Conservation (phyloP, 768 basidiomycete species). For the Boletus insuetus region DNA sequence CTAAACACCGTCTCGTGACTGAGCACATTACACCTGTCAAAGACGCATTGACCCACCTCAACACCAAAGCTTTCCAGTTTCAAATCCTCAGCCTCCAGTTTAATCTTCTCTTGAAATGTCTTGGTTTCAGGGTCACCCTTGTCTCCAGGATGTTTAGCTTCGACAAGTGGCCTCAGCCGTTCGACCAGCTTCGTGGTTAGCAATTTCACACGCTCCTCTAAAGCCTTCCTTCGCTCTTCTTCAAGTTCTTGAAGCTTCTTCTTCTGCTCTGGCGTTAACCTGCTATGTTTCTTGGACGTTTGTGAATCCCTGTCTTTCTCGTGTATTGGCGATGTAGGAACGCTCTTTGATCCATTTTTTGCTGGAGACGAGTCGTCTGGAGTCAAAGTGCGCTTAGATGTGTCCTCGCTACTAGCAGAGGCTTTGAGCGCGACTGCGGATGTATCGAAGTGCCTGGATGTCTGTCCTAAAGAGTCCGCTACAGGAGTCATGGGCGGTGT, state of each 20-base stretch:
- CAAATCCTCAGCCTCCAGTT: slow-evolving; percentile 86
- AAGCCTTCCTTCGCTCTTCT: slow-evolving; percentile 70
- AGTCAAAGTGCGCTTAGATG: slow-evolving; percentile 13
- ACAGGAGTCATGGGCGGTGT: slow-evolving; percentile 20
- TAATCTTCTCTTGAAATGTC: slow-evolving; percentile 74
- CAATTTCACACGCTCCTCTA: slow-evolving; percentile 72
- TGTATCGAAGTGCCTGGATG: slow-evolving; percentile 9
- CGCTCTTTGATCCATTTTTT: slow-evolving; percentile 22
- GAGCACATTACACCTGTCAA: slow-evolving; percentile 1
- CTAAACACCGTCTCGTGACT: slow-evolving; percentile 32
- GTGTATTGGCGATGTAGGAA: slow-evolving; percentile 24
- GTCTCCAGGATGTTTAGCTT: slow-evolving; percentile 80
- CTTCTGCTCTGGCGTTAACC: slow-evolving; percentile 78
- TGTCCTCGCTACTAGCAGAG: slow-evolving; percentile 19
- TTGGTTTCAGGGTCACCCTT: slow-evolving; percentile 81
- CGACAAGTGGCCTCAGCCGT: slow-evolving; percentile 84
- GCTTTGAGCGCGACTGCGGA: slow-evolving; percentile 16
- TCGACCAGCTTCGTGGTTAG: slow-evolving; percentile 81
- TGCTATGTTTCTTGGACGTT: slow-evolving; percentile 37
- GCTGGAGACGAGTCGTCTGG: slow-evolving; percentile 14
- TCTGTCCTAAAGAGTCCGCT: slow-evolving; percentile 6
- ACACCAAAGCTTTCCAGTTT: slow-evolving; percentile 98
- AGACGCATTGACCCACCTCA: slow-evolving; percentile 55
- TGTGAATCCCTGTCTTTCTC: slow-evolving; percentile 41
- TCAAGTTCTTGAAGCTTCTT: slow-evolving; percentile 83